A percentile compares a stretch with the other conserved stretches of the same genome.
These are phyloP conservation scores for Lentinula boryana DNA, from an alignment of 768 basidiomycete genomes.

Conservation along the genomic window DNA sequence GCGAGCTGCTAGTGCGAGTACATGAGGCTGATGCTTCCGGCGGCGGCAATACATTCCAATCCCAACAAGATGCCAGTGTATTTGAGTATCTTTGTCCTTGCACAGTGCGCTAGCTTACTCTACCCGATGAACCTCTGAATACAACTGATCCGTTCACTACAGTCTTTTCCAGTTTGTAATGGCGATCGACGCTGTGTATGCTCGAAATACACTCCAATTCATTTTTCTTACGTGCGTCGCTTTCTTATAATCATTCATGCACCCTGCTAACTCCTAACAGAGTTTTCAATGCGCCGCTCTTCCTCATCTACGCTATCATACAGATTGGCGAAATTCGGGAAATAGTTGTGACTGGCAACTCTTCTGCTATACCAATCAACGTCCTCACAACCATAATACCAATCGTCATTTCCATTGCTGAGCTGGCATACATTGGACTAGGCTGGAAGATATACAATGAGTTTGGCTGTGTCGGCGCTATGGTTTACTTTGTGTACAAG, in stretches of 20 bases:
- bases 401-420: slow-evolving; percentile 69
- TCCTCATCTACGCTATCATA: slow-evolving; percentile 84
- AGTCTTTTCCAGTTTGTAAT: slow-evolving; percentile 89
- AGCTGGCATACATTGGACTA: slow-evolving; percentile 77
- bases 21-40: slow-evolving; percentile 28
- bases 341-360: slow-evolving; percentile 27
- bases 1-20: slow-evolving; percentile 72
- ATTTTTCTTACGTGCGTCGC: slow-evolving; percentile 67
- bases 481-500: slow-evolving; percentile 93
- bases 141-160: slow-evolving; percentile 4
- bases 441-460: slow-evolving; percentile 91
- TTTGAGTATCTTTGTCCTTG: slow-evolving; percentile 83
- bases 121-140: not conserved
- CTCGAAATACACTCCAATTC: slow-evolving; percentile 92
- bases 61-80: slow-evolving; percentile 75
- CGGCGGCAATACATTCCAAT: slow-evolving; percentile 15
- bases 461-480: slow-evolving; percentile 82
- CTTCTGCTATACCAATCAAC: slow-evolving; percentile 49
- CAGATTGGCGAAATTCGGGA: slow-evolving; percentile 74
- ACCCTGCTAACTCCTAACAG: slow-evolving; percentile 30
- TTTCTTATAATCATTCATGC: slow-evolving; percentile 2
- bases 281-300: slow-evolving; percentile 85
- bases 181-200: slow-evolving; percentile 88
- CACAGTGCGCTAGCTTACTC: slow-evolving; percentile 60
- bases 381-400: slow-evolving; percentile 75